Evolutionary conservation across 768 basidiomycete genomes (phyloP).

Genomic region (Antrodiella citrinella): DNA sequence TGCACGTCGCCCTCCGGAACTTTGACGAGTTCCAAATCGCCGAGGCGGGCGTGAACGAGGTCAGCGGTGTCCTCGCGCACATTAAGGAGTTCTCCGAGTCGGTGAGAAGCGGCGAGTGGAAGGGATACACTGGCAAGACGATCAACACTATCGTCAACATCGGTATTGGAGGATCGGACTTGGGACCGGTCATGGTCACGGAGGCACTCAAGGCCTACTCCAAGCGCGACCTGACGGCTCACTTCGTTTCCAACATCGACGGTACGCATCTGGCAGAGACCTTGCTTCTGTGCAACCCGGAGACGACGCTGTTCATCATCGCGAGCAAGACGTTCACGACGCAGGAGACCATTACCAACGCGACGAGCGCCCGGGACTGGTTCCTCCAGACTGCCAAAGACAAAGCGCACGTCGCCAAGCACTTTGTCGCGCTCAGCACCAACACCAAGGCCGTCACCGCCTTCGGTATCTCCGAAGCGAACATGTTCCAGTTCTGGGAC

Average conservation of each 20-base stretch:
- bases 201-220: conserved; percentile 93
- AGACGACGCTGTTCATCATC: conserved; percentile 94
- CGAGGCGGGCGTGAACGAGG: conserved; percentile 79
- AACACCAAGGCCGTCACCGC: conserved; percentile 89
- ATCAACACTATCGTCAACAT: conserved; percentile 97
- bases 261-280: conserved; percentile 95
- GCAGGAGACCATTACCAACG: conserved; percentile 99
- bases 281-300: conserved; percentile 70
- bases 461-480: conserved; percentile 84
- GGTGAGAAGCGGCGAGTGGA: conserved; percentile 85
- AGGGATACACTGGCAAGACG: conserved; percentile 92
- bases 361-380: conserved; percentile 89
- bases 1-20: conserved; percentile 89
- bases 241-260: conserved; percentile 97
- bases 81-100: conserved; percentile 85
- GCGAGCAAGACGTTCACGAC: conserved; percentile 99
- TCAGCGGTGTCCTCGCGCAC: conserved; percentile 75
- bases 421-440: conserved; percentile 97
- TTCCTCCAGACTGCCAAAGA: conserved; percentile 82
- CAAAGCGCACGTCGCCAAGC: conserved; percentile 91
- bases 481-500: conserved; percentile 99
- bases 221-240: conserved; percentile 77
- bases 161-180: conserved; percentile 96
- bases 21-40: conserved; percentile 68
- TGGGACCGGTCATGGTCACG: conserved; percentile 98